phyloP scores from a whole-genome alignment of 768 basidiomycete genomes.

The Aureoboletus auriporus region DNA sequence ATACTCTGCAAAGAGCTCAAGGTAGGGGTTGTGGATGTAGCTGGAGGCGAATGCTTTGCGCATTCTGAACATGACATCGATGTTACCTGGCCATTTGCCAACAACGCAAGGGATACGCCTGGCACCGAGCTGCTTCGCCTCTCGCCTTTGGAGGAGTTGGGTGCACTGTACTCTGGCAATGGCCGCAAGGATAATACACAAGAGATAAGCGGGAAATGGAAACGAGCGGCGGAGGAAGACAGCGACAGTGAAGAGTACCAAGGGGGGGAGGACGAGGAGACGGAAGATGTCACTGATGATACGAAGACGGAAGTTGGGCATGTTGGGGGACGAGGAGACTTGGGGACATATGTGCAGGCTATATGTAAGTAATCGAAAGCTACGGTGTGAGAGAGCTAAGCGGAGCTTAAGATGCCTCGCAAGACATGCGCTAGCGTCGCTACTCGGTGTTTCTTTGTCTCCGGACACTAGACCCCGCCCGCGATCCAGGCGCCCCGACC shows the following conservation, averaged over 20 bases:
- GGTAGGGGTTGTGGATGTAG: constrained; percentile 61
- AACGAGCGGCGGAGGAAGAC: constrained; percentile 30
- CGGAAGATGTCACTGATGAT: constrained; percentile 44
- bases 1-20: constrained; percentile 66
- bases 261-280: constrained; percentile 39
- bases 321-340: neutral
- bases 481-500: too few species aligned
- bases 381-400: too few species aligned
- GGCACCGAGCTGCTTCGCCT: constrained; percentile 48
- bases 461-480: neutral
- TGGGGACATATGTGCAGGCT: too few species aligned
- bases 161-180: constrained; percentile 32
- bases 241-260: constrained; percentile 31
- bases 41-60: constrained; percentile 51
- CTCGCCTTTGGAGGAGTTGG: constrained; percentile 35
- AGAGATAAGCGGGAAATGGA: constrained; percentile 35
- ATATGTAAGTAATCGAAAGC: too few species aligned
- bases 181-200: constrained; percentile 41
- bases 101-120: constrained; percentile 51
- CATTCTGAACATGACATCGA: constrained; percentile 61
- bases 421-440: too few species aligned
- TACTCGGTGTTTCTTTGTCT: constrained; percentile 1
- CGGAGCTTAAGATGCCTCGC: too few species aligned
- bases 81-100: constrained; percentile 76
- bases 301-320: constrained; percentile 42